Percentiles rank a stretch among this genome's conserved stretches.
phyloP scores from a whole-genome alignment of 2,329 filamentous ascomycete species.

The Grosmannia clavigera region DNA sequence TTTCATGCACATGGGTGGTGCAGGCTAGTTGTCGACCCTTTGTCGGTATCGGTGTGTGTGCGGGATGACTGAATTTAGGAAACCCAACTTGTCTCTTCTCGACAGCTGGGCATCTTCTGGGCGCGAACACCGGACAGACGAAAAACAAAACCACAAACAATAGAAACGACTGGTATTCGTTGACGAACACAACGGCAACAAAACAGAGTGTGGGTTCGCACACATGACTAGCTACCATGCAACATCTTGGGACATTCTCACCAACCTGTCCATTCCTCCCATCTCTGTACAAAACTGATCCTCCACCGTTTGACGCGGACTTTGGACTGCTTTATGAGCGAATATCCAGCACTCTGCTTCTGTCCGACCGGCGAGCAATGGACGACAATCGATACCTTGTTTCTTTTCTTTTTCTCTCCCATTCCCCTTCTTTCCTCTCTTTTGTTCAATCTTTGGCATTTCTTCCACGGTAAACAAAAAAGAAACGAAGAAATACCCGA shows the following conservation, averaged over 20 bases:
- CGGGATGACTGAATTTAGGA: not conserved
- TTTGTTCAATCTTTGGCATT: conserved; percentile 11
- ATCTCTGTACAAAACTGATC: conserved; percentile 19
- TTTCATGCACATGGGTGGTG: conserved; percentile 11
- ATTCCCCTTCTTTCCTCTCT: not conserved
- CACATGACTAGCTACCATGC: not conserved
- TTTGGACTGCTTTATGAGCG: conserved; percentile 9
- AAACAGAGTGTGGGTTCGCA: not conserved
- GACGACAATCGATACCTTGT: conserved; percentile 22
- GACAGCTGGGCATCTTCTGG: not conserved
- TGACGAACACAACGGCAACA: conserved; percentile 8
- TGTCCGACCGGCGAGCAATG: conserved; percentile 18
- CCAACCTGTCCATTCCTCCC: not conserved
- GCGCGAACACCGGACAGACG: not conserved
- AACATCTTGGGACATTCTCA: not conserved
- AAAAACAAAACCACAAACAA: not conserved
- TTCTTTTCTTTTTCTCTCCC: not conserved
- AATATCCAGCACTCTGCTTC: not conserved
- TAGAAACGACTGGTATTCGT: conserved; percentile 26
- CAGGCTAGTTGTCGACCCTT: conserved; percentile 13
- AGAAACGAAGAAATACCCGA: conserved; percentile 15
- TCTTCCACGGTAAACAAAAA: conserved; percentile 9
- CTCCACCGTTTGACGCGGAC: not conserved
- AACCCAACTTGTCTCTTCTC: not conserved
- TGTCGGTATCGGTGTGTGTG: conserved; percentile 12